Conservation (phyloP, 1,284 basidiomycete species). For the Acaromyces ingoldii region DNA sequence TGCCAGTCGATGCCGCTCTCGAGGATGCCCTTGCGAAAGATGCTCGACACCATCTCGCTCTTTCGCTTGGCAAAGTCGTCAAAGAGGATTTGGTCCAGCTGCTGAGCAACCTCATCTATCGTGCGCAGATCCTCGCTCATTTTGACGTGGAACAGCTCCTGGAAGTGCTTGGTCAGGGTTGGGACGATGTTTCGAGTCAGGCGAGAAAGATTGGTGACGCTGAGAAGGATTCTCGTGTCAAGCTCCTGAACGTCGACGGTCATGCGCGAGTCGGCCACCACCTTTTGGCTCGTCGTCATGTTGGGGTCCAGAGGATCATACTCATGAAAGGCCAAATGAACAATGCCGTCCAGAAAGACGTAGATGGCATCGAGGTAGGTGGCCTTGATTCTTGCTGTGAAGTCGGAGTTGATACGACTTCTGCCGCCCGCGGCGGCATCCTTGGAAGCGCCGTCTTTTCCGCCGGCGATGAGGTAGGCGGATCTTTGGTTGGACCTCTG, state of each 20-base stretch:
- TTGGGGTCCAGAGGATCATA: conserved; percentile 38
- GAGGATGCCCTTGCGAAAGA: conserved; percentile 74
- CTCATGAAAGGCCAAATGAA: conserved; percentile 67
- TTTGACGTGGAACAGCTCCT: conserved; percentile 68
- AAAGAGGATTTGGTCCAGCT: conserved; percentile 81
- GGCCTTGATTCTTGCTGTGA: conserved; percentile 66
- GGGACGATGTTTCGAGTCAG: conserved; percentile 70
- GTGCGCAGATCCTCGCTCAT: conserved; percentile 73
- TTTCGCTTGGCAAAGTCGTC: conserved; percentile 79
- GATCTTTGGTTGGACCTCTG: conserved; percentile 74
- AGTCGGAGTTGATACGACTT: conserved; percentile 20
- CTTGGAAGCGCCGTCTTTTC: conserved; percentile 55
- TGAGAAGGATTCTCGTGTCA: conserved; percentile 78
- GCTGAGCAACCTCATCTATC: conserved; percentile 69
- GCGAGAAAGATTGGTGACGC: conserved; percentile 81
- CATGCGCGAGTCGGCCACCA: conserved; percentile 26
- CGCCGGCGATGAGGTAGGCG: conserved; percentile 78
- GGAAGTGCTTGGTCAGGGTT: conserved; percentile 72
- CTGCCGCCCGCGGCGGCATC: not conserved
- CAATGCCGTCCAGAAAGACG: conserved; percentile 81
- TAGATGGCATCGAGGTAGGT: conserved; percentile 84
- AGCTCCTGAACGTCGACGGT: conserved; percentile 49
- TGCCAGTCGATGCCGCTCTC: conserved; percentile 82
- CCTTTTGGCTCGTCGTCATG: conserved; percentile 22
- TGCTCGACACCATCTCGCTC: conserved; percentile 62